These are phyloP conservation scores for Exophiala aquamarina DNA, from an alignment of 2,329 filamentous ascomycete species.

Conservation along the genomic window DNA sequence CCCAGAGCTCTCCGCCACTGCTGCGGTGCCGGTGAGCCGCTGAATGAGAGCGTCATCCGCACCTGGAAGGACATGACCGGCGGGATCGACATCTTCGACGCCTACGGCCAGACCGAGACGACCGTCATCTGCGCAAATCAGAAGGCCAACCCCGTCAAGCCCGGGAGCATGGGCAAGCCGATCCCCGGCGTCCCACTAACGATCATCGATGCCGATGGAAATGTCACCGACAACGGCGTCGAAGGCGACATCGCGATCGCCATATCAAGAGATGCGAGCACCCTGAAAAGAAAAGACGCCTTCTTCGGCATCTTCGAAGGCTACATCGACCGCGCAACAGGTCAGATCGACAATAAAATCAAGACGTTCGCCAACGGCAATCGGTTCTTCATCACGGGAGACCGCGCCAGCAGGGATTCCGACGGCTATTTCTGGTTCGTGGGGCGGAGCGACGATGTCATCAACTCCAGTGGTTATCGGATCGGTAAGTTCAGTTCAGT, in stretches of 20 bases:
- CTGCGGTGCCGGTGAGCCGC: slow-evolving; percentile 40
- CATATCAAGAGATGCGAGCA: slow-evolving; percentile 9
- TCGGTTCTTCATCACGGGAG: slow-evolving; percentile 40
- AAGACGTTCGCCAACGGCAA: slow-evolving; percentile 16
- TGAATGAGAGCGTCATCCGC: slow-evolving; percentile 41
- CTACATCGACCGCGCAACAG: slow-evolving; percentile 23
- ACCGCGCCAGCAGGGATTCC: slow-evolving; percentile 34
- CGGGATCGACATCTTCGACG: slow-evolving; percentile 39
- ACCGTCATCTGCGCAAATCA: slow-evolving; percentile 42
- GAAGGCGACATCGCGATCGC: slow-evolving; percentile 41
- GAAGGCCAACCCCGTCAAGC: slow-evolving; percentile 33
- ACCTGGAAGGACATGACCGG: slow-evolving; percentile 37
- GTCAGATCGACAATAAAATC: slow-evolving; percentile 22
- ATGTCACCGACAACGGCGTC: slow-evolving; percentile 27
- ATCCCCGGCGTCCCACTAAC: slow-evolving; percentile 38
- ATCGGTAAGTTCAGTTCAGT: slow-evolving; percentile 26
- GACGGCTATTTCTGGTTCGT: slow-evolving; percentile 41
- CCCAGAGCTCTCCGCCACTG: slow-evolving; percentile 37
- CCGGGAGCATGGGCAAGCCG: slow-evolving; percentile 43
- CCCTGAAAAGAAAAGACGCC: not conserved
- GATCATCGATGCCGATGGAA: slow-evolving; percentile 35
- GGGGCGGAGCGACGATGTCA: slow-evolving; percentile 39
- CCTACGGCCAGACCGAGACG: slow-evolving; percentile 44
- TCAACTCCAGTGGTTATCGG: slow-evolving; percentile 42
- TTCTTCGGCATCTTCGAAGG: slow-evolving; percentile 28